phyloP scores from a whole-genome alignment of 805 yeast species.

The Suhomyces kilbournensis region DNA sequence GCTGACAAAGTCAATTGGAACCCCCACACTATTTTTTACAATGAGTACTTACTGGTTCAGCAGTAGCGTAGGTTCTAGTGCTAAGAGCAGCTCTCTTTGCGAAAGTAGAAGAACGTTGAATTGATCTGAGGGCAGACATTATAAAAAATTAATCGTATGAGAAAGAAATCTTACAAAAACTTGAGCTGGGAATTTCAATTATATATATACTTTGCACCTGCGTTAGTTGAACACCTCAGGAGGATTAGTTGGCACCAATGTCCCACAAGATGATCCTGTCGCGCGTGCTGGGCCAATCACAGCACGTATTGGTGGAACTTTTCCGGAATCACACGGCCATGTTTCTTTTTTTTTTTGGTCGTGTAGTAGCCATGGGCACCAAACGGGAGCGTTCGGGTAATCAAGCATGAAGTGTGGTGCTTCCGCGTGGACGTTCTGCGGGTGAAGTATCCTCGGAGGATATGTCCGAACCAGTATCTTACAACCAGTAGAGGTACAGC shows the following conservation, averaged over 20 bases:
- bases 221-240: neutral
- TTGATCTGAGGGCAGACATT: constrained; percentile 37
- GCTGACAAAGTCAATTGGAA: neutral
- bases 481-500: neutral
- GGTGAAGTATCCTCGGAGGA: neutral
- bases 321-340: constrained; percentile 6
- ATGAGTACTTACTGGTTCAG: constrained; percentile 30
- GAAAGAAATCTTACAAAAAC: constrained; percentile 10
- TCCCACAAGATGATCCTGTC: constrained; percentile 7
- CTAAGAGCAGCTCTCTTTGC: constrained; percentile 22
- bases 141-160: constrained; percentile 9
- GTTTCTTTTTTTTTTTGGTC: constrained; percentile 2
- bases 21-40: neutral
- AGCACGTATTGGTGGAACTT: neutral
- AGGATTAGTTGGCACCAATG: neutral
- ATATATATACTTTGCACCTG: constrained; percentile 8
- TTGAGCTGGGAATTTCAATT: constrained; percentile 8
- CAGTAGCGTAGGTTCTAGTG: constrained; percentile 32
- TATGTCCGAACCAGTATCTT: neutral
- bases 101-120: constrained; percentile 32
- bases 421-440: neutral
- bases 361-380: constrained; percentile 1
- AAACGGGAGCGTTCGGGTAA: neutral
- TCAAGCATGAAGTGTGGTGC: neutral
- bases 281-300: constrained; percentile 6